Percentiles rank a stretch among this genome's conserved stretches.
Conservation (phyloP, 1,284 basidiomycete genomes). For the Trametes sp. region DNA sequence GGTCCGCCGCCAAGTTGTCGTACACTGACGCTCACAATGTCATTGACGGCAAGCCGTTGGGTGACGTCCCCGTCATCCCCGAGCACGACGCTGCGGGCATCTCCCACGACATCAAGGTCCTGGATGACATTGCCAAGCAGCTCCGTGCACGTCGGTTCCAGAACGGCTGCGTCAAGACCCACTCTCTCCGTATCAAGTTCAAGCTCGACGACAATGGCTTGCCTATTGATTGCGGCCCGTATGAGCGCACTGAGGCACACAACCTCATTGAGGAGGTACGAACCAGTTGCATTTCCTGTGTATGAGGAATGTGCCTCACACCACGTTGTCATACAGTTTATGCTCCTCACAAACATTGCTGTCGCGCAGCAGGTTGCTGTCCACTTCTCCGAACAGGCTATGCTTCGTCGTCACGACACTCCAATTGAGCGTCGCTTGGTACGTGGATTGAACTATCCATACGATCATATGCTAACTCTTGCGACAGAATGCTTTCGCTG, state of each 20-base stretch:
- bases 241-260: slow-evolving; percentile 77
- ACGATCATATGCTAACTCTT: slow-evolving; percentile 2
- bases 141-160: slow-evolving; percentile 81
- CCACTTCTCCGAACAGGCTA: slow-evolving; percentile 92
- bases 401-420: slow-evolving; percentile 92
- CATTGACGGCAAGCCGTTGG: slow-evolving; percentile 77
- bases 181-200: slow-evolving; percentile 82
- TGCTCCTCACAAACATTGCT: slow-evolving; percentile 90
- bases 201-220: slow-evolving; percentile 83
- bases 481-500: slow-evolving; percentile 72
- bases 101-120: slow-evolving; percentile 77
- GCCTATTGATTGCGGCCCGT: slow-evolving; percentile 81
- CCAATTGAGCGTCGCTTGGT: slow-evolving; percentile 92
- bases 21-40: slow-evolving; percentile 85
- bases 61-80: slow-evolving; percentile 55
- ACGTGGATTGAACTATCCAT: slow-evolving; percentile 37
- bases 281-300: neutral
- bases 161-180: slow-evolving; percentile 80
- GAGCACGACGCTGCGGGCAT: slow-evolving; percentile 70
- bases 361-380: slow-evolving; percentile 95
- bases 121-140: slow-evolving; percentile 77
- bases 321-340: slow-evolving; percentile 65
- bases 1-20: slow-evolving; percentile 87
- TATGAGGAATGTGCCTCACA: slow-evolving; percentile 8
- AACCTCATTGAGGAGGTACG: slow-evolving; percentile 88